Evolutionary conservation across 352 stramenopile species (phyloP).

Genomic region (Phytophthora niederhauseri): DNA sequence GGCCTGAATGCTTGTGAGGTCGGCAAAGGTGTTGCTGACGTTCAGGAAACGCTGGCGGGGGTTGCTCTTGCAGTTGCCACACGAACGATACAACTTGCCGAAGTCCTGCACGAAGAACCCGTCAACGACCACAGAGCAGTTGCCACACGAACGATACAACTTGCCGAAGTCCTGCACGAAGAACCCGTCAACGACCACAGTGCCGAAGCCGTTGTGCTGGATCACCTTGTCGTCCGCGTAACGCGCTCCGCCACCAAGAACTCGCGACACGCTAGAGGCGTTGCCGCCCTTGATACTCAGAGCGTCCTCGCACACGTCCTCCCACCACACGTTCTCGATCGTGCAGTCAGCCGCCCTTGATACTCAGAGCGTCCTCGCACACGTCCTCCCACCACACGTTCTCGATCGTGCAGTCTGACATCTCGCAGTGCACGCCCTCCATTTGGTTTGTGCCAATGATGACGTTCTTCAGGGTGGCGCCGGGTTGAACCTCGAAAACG

Average conservation of each 20-base stretch:
- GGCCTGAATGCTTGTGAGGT: conserved; percentile 34
- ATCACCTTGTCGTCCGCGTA: conserved; percentile 56
- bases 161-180: conserved; percentile 31
- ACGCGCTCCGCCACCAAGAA: no score
- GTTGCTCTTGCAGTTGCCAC: conserved; percentile 42
- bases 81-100: conserved; percentile 36
- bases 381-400: conserved; percentile 42
- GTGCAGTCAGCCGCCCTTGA: conserved; percentile 55
- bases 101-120: conserved; percentile 28
- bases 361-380: conserved; percentile 42
- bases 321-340: conserved; percentile 41
- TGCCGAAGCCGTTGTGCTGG: conserved; percentile 28
- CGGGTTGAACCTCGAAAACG: conserved; percentile 42
- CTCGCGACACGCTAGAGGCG: conserved; percentile 37
- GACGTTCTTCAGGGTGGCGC: conserved; percentile 50
- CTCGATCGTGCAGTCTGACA: conserved; percentile 43
- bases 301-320: conserved; percentile 42
- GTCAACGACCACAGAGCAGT: conserved; percentile 36
- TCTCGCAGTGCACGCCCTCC: conserved; percentile 42
- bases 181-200: conserved; percentile 15
- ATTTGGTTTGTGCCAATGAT: conserved; percentile 54
- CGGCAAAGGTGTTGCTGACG: conserved; percentile 39
- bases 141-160: conserved; percentile 41
- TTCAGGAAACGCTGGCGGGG: conserved; percentile 44
- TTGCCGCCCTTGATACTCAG: conserved; percentile 48